These are phyloP conservation scores for Lepidopterella palustris DNA, from an alignment of 495 filamentous ascomycete species.

Conservation along the genomic window DNA sequence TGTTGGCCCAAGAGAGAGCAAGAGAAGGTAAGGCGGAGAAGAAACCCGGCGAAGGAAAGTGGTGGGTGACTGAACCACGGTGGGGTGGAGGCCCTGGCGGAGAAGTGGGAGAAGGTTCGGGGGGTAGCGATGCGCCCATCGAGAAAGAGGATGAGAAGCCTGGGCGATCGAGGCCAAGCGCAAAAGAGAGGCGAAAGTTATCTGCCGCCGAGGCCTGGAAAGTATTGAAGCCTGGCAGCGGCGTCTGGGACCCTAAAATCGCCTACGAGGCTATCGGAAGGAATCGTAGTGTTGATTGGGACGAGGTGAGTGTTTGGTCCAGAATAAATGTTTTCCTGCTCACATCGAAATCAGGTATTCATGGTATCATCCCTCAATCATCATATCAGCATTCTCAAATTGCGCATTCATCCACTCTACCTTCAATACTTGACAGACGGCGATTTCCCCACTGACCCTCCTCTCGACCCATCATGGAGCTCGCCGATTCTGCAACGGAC, in stretches of 20 bases:
- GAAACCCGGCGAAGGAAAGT: conserved; percentile 64
- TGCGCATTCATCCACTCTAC: conserved; percentile 63
- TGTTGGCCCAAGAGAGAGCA: conserved; percentile 75
- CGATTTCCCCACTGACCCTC: conserved; percentile 15
- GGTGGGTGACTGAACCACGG: conserved; percentile 69
- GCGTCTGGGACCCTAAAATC: conserved; percentile 70
- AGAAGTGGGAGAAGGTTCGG: conserved; percentile 38
- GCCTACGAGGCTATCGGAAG: conserved; percentile 68
- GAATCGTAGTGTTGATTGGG: conserved; percentile 42
- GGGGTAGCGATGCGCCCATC: conserved; percentile 39
- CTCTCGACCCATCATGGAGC: conserved; percentile 24
- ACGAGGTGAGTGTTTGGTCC: conserved; percentile 46
- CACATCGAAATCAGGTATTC: conserved; percentile 54
- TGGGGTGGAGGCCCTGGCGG: conserved; percentile 59
- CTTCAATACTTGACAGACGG: conserved; percentile 47
- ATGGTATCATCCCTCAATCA: conserved; percentile 77
- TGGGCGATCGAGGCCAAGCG: background rate
- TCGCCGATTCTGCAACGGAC: conserved; percentile 59
- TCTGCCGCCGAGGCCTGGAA: conserved; percentile 36
- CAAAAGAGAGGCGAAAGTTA: conserved; percentile 13
- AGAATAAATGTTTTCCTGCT: background rate
- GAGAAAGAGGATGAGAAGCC: conserved; percentile 9
- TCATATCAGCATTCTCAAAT: conserved; percentile 67
- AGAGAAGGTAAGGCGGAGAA: conserved; percentile 59
- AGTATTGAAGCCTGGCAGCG: conserved; percentile 28